Evolutionary conservation across 768 basidiomycete genomes (phyloP).

Genomic region (Leucocoprinus sp.): DNA sequence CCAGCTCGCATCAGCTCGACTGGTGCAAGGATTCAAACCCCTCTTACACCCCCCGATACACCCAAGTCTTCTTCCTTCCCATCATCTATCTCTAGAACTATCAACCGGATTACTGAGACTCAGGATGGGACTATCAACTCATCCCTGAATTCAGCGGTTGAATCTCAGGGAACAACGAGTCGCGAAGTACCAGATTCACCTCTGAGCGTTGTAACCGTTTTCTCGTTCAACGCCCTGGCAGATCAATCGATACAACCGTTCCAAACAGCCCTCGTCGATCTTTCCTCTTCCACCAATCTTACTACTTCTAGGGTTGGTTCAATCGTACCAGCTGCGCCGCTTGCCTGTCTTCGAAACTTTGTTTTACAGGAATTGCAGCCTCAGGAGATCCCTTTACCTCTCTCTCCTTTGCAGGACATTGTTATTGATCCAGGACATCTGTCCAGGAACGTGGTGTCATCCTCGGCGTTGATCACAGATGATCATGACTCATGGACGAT

Average conservation of each 20-base stretch:
- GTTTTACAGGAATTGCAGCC: constrained; percentile 3
- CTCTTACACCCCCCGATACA: constrained; percentile 28
- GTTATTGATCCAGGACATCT: not conserved
- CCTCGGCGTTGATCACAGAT: not conserved
- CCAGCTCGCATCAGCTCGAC: constrained; percentile 3
- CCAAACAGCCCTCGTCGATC: not conserved
- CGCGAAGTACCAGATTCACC: not conserved
- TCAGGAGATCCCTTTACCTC: constrained; percentile 7
- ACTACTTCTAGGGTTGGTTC: not conserved
- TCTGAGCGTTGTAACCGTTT: constrained; percentile 4
- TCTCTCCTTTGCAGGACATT: constrained; percentile 1
- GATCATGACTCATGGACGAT: constrained; percentile 11
- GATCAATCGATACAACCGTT: constrained; percentile 3
- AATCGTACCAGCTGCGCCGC: constrained; percentile 12
- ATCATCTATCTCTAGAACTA: not conserved
- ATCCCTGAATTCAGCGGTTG: not conserved
- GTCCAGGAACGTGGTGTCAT: not conserved
- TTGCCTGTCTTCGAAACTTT: not conserved
- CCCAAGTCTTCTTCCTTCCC: constrained; percentile 15
- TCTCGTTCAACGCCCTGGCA: constrained; percentile 4
- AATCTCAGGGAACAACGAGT: not conserved
- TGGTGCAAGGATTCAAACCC: constrained; percentile 20
- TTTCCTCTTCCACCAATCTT: not conserved
- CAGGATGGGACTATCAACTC: not conserved
- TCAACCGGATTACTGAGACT: not conserved